Percentiles rank a stretch among this genome's conserved stretches.
Evolutionary conservation across 345 rosid genomes (phyloP).

Genomic region (Citropsis articulata): DNA sequence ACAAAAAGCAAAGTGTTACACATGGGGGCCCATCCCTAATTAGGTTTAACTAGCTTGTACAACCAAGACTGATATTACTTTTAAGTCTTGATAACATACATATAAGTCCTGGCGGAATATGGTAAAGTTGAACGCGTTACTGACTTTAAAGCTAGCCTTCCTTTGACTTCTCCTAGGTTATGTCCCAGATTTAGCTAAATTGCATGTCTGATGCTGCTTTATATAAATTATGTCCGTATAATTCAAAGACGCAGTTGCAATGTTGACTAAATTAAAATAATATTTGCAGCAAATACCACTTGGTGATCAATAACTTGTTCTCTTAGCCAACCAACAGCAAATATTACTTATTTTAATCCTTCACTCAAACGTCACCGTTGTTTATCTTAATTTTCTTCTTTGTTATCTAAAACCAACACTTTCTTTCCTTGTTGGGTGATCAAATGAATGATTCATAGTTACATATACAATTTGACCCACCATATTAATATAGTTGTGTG

Average conservation of each 20-base stretch:
- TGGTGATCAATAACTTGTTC: background rate
- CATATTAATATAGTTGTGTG: background rate
- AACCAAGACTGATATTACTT: background rate
- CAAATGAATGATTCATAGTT: background rate
- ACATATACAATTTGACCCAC: background rate
- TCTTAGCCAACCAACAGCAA: background rate
- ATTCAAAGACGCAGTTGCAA: background rate
- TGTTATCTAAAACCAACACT: background rate
- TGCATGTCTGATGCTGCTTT: background rate
- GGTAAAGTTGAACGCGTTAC: conserved; percentile 6
- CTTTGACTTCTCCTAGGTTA: conserved; percentile 21
- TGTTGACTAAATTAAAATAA: background rate
- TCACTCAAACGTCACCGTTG: conserved; percentile 1
- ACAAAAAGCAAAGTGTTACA: background rate
- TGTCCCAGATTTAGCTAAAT: background rate
- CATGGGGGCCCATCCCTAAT: too few relatives aligned
- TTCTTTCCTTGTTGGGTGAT: conserved; percentile 9
- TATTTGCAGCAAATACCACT: background rate
- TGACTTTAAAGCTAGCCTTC: conserved; percentile 22
- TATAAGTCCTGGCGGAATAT: too few relatives aligned
- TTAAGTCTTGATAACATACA: background rate
- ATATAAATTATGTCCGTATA: background rate
- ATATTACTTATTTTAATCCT: background rate
- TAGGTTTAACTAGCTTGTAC: background rate
- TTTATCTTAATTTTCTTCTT: background rate